Conservation (phyloP, 2,329 filamentous ascomycete genomes). For the Aureobasidium leucospermi region DNA sequence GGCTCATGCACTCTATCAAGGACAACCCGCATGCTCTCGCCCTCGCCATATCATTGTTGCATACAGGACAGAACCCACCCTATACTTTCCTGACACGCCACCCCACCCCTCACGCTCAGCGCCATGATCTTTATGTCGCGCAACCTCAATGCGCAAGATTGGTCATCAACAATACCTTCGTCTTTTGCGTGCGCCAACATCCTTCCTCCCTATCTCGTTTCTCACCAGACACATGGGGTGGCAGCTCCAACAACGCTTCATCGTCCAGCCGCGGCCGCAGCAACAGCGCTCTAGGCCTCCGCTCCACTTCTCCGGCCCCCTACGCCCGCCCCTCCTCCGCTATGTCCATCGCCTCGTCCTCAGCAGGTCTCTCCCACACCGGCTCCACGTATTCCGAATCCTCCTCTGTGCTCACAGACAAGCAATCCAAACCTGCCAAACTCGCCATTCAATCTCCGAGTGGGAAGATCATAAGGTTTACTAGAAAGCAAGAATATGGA, state of each 20-base stretch:
- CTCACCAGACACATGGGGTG: conserved; percentile 31
- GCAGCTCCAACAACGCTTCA: conserved; percentile 22
- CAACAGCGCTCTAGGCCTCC: conserved; percentile 25
- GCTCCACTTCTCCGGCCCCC: conserved; percentile 45
- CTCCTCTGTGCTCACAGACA: conserved; percentile 43
- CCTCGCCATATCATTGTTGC: conserved; percentile 80
- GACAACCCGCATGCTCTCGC: conserved; percentile 91
- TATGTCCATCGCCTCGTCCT: conserved; percentile 52
- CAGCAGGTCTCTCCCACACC: conserved; percentile 39
- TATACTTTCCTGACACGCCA: conserved; percentile 92
- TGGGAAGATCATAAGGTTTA: conserved; percentile 86
- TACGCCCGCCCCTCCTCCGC: conserved; percentile 50
- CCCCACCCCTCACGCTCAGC: conserved; percentile 93
- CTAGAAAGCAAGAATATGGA: conserved; percentile 61
- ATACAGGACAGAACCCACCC: conserved; percentile 84
- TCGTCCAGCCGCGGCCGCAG: conserved; percentile 20
- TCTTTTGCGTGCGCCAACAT: conserved; percentile 92
- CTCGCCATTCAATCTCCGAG: conserved; percentile 88
- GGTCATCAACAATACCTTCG: conserved; percentile 93
- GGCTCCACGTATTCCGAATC: conserved; percentile 47
- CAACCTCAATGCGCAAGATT: conserved; percentile 88
- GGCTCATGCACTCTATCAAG: conserved; percentile 95
- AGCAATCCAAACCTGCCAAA: conserved; percentile 77
- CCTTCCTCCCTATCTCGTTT: conserved; percentile 53
- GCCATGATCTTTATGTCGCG: conserved; percentile 93